Base-by-base conservation (phyloP, 2,329 filamentous ascomycete genomes). In the Colletotrichum neosansevieriae region DNA sequence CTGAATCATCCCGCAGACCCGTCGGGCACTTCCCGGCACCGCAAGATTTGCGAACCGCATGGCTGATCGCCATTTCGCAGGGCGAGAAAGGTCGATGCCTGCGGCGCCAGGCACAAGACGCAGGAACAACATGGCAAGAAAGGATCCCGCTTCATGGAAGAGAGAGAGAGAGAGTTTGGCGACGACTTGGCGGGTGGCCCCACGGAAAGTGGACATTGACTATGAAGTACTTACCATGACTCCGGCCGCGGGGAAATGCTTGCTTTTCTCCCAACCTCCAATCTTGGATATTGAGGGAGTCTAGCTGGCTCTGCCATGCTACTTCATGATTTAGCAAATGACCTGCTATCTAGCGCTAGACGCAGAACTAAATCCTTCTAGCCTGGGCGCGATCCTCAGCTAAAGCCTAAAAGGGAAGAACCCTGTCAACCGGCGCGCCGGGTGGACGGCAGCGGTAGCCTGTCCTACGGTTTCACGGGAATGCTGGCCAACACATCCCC, bases 391-490 rank as follows among this genome's bases (percentile, higher is more conserved):
- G 29, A 59, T 59, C 42, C 44, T 49, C 29, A 49, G 29, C 42
- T 7, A 12, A n/a, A n/a, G n/a, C n/a, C n/a, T n/a, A n/a, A 29
- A 10, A 49, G 57, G 57, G 57, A 38, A 59, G 44, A 38, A 42
- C 62, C 58, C 44, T 67, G 58, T 34, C 57, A n/a, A 38, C 32
- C 63, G 58, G 58, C 24, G 50, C 24, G 50, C 58, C 58, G 63
- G 63, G 63, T 63, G 15, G 51, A 67, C 17, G 11, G 54, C 68
- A 59, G 59, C 54, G 36, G 42, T 56, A 58, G 58, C 68, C 54
- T 68, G 64, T 63, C 64, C 58, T 51, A 47, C 56, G 53, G 67
- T 63, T 68, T 45, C 44, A 51, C 65, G 58, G 64, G 64, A 68
- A 67, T 42, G 57, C 57, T n/a, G 42, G 59, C 11, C n/a, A 38